Conservation (phyloP, 2,329 filamentous ascomycete species). For the Botrytis sinoallii region DNA sequence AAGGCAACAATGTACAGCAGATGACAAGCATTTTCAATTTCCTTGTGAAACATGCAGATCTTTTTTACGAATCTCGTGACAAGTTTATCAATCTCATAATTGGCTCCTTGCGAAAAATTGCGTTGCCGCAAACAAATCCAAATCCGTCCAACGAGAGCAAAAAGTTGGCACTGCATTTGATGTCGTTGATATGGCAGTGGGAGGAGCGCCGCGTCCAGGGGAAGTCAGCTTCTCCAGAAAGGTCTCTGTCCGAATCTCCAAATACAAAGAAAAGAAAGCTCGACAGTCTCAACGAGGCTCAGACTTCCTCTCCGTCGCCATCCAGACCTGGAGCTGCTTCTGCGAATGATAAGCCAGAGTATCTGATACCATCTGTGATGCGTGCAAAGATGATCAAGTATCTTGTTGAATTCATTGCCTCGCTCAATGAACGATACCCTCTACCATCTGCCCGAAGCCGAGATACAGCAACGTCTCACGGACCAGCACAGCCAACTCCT, state of each 20-base stretch:
- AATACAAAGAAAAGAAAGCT: constrained; percentile 71
- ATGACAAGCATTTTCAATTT: constrained; percentile 98
- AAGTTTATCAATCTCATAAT: constrained; percentile 89
- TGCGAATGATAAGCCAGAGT: constrained; percentile 58
- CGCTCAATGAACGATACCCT: constrained; percentile 79
- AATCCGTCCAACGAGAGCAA: constrained; percentile 89
- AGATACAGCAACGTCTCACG: constrained; percentile 47
- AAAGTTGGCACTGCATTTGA: constrained; percentile 84
- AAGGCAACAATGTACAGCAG: constrained; percentile 91
- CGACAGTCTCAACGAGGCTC: constrained; percentile 52
- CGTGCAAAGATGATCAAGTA: constrained; percentile 88
- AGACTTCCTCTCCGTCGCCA: constrained; percentile 53
- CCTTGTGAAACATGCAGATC: constrained; percentile 81
- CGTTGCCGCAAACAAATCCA: constrained; percentile 68
- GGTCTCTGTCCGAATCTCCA: constrained; percentile 63
- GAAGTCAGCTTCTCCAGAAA: constrained; percentile 41
- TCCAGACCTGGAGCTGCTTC: constrained; percentile 41
- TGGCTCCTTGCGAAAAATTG: constrained; percentile 82
- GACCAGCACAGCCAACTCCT: constrained; percentile 49
- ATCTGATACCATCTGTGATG: constrained; percentile 62
- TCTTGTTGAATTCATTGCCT: constrained; percentile 90
- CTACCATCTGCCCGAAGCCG: constrained; percentile 68
- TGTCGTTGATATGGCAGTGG: constrained; percentile 89
- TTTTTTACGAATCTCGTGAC: constrained; percentile 94
- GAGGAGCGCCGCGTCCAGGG: constrained; percentile 78